These are phyloP conservation scores for Chaetomiaceae sp. DNA, from an alignment of 2,329 filamentous ascomycete genomes.

Conservation along the genomic window DNA sequence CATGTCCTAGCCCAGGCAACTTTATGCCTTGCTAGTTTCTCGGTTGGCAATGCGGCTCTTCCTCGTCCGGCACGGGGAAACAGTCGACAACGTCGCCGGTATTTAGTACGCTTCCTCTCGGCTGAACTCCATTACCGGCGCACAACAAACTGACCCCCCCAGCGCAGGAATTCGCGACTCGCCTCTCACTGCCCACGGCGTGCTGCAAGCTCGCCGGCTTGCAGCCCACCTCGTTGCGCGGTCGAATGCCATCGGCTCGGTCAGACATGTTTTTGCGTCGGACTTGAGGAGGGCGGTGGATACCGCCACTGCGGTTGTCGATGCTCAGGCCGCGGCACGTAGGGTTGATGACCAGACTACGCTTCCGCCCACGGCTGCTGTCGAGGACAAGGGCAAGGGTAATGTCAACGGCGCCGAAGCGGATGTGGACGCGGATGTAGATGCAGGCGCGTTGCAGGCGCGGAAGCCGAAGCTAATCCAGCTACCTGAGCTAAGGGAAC, in stretches of 20 bases:
- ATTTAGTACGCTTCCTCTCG: constrained; percentile 55
- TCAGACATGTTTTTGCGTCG: constrained; percentile 72
- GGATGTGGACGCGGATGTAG: not conserved
- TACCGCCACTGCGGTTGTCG: constrained; percentile 64
- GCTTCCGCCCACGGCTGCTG: too few relatives aligned
- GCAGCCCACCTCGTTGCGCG: constrained; percentile 54
- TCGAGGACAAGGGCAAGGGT: too few relatives aligned
- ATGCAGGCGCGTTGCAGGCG: too few relatives aligned
- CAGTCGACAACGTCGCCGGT: constrained; percentile 79
- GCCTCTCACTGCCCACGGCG: constrained; percentile 73
- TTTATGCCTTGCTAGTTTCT: not conserved
- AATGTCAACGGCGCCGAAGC: too few relatives aligned
- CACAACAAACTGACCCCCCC: constrained; percentile 12
- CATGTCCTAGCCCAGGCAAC: not conserved
- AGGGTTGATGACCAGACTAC: not conserved
- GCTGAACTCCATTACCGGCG: too few relatives aligned
- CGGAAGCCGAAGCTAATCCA: constrained; percentile 36
- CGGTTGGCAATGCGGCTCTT: constrained; percentile 56
- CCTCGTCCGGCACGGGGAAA: constrained; percentile 83
- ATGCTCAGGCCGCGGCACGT: constrained; percentile 42
- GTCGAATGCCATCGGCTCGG: constrained; percentile 25
- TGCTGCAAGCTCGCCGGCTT: constrained; percentile 70
- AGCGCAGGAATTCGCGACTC: constrained; percentile 78
- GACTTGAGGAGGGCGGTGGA: constrained; percentile 68
- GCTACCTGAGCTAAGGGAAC: constrained; percentile 59